Base-by-base conservation (phyloP, 768 basidiomycete species). In the Cystobasidiopsis lactophilus region DNA sequence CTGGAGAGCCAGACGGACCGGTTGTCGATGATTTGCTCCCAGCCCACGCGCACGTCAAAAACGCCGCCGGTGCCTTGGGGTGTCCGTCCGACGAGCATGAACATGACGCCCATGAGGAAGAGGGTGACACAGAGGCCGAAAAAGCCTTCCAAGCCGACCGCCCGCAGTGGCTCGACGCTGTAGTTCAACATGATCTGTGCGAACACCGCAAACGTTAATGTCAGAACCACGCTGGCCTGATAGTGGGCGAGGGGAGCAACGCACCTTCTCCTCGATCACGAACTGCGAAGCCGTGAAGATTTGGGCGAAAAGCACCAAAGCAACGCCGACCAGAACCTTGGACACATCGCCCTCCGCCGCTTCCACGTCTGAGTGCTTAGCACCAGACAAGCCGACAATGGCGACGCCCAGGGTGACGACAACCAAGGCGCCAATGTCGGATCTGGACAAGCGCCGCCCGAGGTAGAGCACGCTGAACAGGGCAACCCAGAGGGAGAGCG, bases 201-300 rank as follows among this genome's bases (percentile, higher is more conserved):
- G 73, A 96, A 93, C 16, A 93, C 74, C 41, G 95, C 89, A 64
- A 89, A 89, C n/a, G n/a, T 65, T 89, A n/a, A n/a, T n/a, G n/a
- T n/a, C n/a, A n/a, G n/a, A n/a, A n/a, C n/a, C n/a, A n/a, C n/a
- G n/a, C n/a, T n/a, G n/a, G n/a, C n/a, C n/a, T n/a, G n/a, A n/a
- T n/a, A n/a, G n/a, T n/a, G n/a, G n/a, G n/a, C n/a, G n/a, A n/a
- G n/a, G n/a, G n/a, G n/a, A n/a, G n/a, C n/a, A n/a, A n/a, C n/a
- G n/a, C n/a, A n/a, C n/a, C n/a, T n/a, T n/a, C 69, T 95, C 91
- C 73, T 96, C 93, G 18, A 93, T 74, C 41, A 96, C 89, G 64
- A 89, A 89, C n/a, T n/a, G 37, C 35, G 54, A 54, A 53, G 64
- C 80, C 72, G 65, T 85, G 83, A 95, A 95, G 58, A 93, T 67